A percentile compares a stretch with the other conserved stretches of the same genome.
phyloP scores from a whole-genome alignment of 805 yeast genomes.

The Zygotorulaspora danielsina region DNA sequence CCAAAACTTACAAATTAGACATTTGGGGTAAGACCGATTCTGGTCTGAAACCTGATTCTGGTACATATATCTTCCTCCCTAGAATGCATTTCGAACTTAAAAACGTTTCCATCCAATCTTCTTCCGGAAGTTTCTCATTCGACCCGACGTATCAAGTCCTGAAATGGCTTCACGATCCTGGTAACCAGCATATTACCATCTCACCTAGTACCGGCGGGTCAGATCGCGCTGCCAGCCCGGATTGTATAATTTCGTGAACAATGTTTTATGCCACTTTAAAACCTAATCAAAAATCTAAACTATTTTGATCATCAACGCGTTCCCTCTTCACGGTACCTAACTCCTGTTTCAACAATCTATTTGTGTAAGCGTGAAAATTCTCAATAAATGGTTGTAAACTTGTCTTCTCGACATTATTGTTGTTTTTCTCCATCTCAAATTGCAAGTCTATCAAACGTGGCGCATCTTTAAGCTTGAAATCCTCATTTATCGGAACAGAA shows the following conservation, averaged over 20 bases:
- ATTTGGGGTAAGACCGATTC: slow-evolving; percentile 37
- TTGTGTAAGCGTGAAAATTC: slow-evolving; percentile 60
- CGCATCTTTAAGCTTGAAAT: slow-evolving; percentile 71
- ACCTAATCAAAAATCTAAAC: slow-evolving; percentile 6
- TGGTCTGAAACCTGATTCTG: slow-evolving; percentile 7
- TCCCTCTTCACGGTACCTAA: slow-evolving; percentile 38
- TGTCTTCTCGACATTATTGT: slow-evolving; percentile 49
- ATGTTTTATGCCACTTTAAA: background rate
- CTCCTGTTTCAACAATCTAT: slow-evolving; percentile 53
- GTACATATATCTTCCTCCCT: slow-evolving; percentile 64
- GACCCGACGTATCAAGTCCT: slow-evolving; percentile 51
- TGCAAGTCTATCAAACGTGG: slow-evolving; percentile 69
- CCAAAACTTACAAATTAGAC: slow-evolving; percentile 45
- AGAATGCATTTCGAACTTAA: slow-evolving; percentile 60
- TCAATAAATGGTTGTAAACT: slow-evolving; percentile 67
- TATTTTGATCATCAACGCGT: slow-evolving; percentile 32
- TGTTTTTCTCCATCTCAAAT: slow-evolving; percentile 55
- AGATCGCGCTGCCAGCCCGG: slow-evolving; percentile 9
- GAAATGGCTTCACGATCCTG: slow-evolving; percentile 65
- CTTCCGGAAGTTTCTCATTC: slow-evolving; percentile 54
- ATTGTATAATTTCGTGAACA: slow-evolving; percentile 12
- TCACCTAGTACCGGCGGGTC: slow-evolving; percentile 1
- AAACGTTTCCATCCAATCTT: slow-evolving; percentile 45
- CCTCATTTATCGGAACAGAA: slow-evolving; percentile 68
- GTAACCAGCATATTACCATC: slow-evolving; percentile 37